Conservation (phyloP, 257 asterid genomes). For the Forsythia suspensa region DNA sequence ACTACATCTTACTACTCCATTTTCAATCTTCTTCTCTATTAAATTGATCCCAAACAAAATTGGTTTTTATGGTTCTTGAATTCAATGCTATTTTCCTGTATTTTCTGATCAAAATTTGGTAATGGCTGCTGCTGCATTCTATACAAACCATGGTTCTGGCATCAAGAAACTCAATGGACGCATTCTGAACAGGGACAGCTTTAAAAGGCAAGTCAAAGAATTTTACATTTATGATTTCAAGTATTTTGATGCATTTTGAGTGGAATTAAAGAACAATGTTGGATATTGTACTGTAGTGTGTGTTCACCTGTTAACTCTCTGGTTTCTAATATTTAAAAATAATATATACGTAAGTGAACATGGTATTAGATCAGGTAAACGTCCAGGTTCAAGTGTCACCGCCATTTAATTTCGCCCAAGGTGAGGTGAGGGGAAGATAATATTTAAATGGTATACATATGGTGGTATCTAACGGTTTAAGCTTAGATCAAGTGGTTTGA, state of each 20-base stretch:
- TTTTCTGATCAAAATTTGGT: neutral
- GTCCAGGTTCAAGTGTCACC: too few species aligned
- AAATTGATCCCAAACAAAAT: neutral
- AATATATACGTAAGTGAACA: too few species aligned
- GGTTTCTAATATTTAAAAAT: neutral
- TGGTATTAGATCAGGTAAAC: too few species aligned
- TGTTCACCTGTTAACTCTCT: neutral
- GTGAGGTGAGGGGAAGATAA: too few species aligned
- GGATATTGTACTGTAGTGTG: neutral
- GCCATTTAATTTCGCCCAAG: too few species aligned
- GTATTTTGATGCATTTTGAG: neutral
- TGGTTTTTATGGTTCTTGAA: neutral
- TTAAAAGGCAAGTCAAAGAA: conserved; percentile 15
- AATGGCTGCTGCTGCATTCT: conserved; percentile 17
- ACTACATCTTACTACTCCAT: neutral
- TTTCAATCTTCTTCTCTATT: neutral
- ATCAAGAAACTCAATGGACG: neutral
- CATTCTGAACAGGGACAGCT: neutral
- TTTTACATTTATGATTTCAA: neutral
- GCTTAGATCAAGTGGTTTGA: too few species aligned
- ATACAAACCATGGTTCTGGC: conserved; percentile 9
- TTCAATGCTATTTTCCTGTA: neutral
- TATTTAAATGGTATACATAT: too few species aligned
- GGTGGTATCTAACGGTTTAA: too few species aligned
- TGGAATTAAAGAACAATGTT: neutral